These are phyloP conservation scores for Zygotorulaspora sp. DNA, from an alignment of 805 yeast species.

Conservation along the genomic window DNA sequence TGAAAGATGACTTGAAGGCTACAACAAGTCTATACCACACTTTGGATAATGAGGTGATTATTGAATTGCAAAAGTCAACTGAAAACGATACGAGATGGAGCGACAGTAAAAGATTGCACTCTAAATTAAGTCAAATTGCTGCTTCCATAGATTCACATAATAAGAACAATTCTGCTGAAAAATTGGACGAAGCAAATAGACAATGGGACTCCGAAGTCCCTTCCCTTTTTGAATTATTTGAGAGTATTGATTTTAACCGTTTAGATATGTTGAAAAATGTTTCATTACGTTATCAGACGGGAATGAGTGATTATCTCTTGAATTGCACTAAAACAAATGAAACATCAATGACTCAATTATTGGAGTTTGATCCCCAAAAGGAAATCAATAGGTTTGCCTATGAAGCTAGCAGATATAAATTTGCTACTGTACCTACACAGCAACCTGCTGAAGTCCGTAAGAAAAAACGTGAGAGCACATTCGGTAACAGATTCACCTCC, in stretches of 20 bases:
- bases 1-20: conserved; percentile 45
- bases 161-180: conserved; percentile 39
- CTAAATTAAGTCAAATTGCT: conserved; percentile 43
- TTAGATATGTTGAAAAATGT: conserved; percentile 59
- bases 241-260: conserved; percentile 62
- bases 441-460: conserved; percentile 4
- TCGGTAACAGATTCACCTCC: conserved; percentile 28
- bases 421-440: conserved; percentile 12
- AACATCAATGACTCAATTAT: conserved; percentile 56
- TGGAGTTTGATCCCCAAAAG: conserved; percentile 57
- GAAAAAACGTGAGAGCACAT: conserved; percentile 27
- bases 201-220: conserved; percentile 81
- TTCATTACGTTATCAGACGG: conserved; percentile 60
- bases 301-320: conserved; percentile 50
- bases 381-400: conserved; percentile 56
- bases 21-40: conserved; percentile 45
- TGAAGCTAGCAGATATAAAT: conserved; percentile 33
- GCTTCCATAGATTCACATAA: conserved; percentile 38
- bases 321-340: conserved; percentile 50
- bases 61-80: conserved; percentile 50
- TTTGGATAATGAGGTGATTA: conserved; percentile 51
- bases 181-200: conserved; percentile 42
- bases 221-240: conserved; percentile 67
- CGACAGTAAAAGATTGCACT: conserved; percentile 47
- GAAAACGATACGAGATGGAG: conserved; percentile 52